Evolutionary conservation across 2,329 filamentous ascomycete species (phyloP), one percentile per base, ranked within the genome.

Genomic region (Pseudopithomyces chartarum): DNA sequence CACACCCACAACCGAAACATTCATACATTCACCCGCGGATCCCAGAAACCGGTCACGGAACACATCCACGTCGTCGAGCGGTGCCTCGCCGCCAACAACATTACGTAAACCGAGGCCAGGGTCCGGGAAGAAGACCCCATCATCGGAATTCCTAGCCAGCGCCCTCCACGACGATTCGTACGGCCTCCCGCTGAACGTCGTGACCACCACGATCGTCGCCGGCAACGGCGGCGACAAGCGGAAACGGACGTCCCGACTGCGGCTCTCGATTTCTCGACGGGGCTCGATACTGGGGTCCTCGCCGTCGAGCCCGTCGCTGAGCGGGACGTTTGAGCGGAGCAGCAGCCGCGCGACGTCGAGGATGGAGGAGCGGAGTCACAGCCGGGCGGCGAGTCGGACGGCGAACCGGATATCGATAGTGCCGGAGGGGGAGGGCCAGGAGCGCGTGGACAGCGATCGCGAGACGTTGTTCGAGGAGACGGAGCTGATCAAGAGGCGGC

Each of bases 51-150:
- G 57, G n/a, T 56, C 52, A 51, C 48, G 48, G 22, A 51, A 51
- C 3, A 51, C 46, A 13, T 48, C 52, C 3, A 13, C 20, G 6
- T 54, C 57, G 7, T 43, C 33, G 2, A n/a, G n/a, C n/a, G 44
- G 38, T 2, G 43, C 46, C 12, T 51, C 46, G 13, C 55, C 54
- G 20, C 43, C 42, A 4, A 33, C 19, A 12, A 58, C 52, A 15
- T 40, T 64, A 19, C 52, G 39, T 17, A 60, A 57, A 17, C 32
- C 17, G 6, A 47, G 46, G 11, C 54, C 47, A 10, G n/a, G 54
- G 3, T 48, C 57, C 17, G 32, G 58, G n/a, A 26, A 60, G 17
- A 63, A 65, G 23, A 65, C 62, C 3, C 57, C 58, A n/a, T 60
- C 60, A 1, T 54, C 62, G 6, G 57, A 61, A 15, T 59, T 53